Conservation (phyloP, 176 grass and related monocot genomes). For the Phoenix dactylifera region DNA sequence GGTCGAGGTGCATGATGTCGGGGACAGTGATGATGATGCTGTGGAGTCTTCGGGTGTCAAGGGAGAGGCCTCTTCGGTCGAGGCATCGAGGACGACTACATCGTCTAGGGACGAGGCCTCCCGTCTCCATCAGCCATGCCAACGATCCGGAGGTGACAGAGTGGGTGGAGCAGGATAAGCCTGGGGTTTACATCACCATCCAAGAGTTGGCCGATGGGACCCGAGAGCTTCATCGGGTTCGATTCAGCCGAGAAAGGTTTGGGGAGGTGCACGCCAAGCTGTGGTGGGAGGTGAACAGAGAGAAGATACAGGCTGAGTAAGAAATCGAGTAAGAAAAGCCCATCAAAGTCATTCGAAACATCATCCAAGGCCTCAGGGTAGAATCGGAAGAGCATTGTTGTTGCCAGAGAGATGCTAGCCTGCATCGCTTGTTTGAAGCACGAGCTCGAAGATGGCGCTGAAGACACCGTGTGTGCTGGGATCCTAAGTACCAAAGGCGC, state of each 20-base stretch:
- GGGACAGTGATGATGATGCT: slow-evolving; percentile 34
- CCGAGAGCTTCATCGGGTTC: slow-evolving; percentile 65
- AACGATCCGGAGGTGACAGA: slow-evolving; percentile 61
- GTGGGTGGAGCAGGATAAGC: slow-evolving; percentile 61
- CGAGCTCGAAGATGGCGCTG: background rate
- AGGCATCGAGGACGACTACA: slow-evolving; percentile 42
- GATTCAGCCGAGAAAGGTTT: slow-evolving; percentile 77
- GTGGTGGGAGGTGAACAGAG: slow-evolving; percentile 88
- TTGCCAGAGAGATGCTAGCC: background rate
- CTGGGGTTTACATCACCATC: slow-evolving; percentile 71
- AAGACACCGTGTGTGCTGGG: background rate
- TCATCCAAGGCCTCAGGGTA: no score
- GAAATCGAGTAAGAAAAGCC: no score
- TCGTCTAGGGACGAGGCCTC: slow-evolving; percentile 36
- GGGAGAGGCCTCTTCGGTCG: slow-evolving; percentile 9
- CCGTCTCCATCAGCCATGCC: slow-evolving; percentile 55
- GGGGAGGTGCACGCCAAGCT: slow-evolving; percentile 65
- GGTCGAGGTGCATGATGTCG: slow-evolving; percentile 44
- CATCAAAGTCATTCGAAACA: no score
- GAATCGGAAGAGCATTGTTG: background rate
- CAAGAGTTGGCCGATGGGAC: slow-evolving; percentile 52
- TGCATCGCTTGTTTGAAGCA: background rate
- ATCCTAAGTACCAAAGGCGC: slow-evolving; percentile 1
- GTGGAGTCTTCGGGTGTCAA: background rate
- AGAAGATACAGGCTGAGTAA: slow-evolving; percentile 62